phyloP scores from a whole-genome alignment of 192 early-diverging fungal species.

The Geosiphon pyriformis region DNA sequence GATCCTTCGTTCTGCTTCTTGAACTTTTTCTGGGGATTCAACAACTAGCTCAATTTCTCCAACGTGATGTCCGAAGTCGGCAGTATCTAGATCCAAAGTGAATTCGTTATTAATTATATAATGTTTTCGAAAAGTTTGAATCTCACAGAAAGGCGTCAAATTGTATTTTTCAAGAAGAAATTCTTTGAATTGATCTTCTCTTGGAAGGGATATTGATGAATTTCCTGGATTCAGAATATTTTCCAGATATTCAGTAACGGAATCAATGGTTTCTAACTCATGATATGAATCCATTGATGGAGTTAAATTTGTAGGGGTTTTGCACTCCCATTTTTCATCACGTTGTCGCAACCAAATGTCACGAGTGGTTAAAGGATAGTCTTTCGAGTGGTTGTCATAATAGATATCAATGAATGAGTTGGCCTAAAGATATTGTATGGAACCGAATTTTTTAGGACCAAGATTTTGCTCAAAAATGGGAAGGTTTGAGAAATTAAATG shows the following conservation, averaged over 20 bases:
- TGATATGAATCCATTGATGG: constrained; percentile 19
- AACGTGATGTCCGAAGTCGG: constrained; percentile 13
- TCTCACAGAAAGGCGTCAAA: neutral
- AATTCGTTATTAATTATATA: constrained; percentile 10
- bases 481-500: too few relatives aligned
- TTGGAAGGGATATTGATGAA: neutral
- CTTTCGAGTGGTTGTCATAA: too few relatives aligned
- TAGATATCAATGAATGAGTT: too few relatives aligned
- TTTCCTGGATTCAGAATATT: neutral
- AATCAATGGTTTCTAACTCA: neutral
- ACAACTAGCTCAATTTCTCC: constrained; percentile 9
- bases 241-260: neutral
- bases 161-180: neutral
- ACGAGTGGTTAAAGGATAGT: too few relatives aligned
- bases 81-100: constrained; percentile 5
- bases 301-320: constrained; percentile 1
- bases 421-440: too few relatives aligned
- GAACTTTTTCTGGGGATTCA: neutral
- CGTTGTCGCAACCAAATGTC: too few relatives aligned
- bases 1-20: neutral
- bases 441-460: too few relatives aligned
- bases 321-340: constrained; percentile 17
- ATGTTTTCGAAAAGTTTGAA: neutral
- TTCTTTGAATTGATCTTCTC: neutral
- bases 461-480: too few relatives aligned